Evolutionary conservation across 1,284 basidiomycete species (phyloP), one percentile per base, ranked within the genome.

Genomic region (Boletus calvinii): DNA sequence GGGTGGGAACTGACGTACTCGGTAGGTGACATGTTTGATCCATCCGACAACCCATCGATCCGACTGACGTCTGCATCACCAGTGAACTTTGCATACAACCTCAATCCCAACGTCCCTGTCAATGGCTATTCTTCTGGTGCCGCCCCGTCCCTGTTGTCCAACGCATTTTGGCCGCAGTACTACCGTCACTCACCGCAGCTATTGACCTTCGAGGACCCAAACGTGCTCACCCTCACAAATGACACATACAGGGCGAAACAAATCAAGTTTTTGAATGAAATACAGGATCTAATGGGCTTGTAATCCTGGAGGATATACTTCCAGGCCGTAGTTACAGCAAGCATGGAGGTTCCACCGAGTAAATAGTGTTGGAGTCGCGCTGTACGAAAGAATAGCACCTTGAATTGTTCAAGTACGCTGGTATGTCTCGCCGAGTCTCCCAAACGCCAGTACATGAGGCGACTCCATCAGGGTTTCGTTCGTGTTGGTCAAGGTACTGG

Each of bases 1-100:
- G 57, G 52, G 52, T 62, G 4, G 62, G 62, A 18, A 49, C 59
- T 0, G 62, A 63, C 17, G 53, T 50, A 6, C 54, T 61, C 12
- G 46, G 59, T 61, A 39, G 9, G 58, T 50, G 22, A 29, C 30
- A 7, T 7, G 7, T 18, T 2, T 4, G 17, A 29, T 24, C 7
- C 15, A 9, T 18, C 15, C 4, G 4, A 4, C 32, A 5, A 53
- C 24, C 15, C 1, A 15, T n/a, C 26, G 20, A 26, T 20, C 22
- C 12, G 5, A 40, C 24, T 15, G 7, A 30, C 11, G 1, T n/a
- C 15, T 15, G 9, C 20, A 7, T 32, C 17, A 5, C 18, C 47
- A 61, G 59, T 59, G 24, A 58, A 59, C 22, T 61, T 61, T 45
- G 57, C 57, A 18, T 47, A 55, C 18, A 50, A 35, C 1, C 51